Percentiles rank a stretch among this genome's conserved stretches.
phyloP scores from a whole-genome alignment of 1,284 basidiomycete genomes.

The Leccinum fallax region DNA sequence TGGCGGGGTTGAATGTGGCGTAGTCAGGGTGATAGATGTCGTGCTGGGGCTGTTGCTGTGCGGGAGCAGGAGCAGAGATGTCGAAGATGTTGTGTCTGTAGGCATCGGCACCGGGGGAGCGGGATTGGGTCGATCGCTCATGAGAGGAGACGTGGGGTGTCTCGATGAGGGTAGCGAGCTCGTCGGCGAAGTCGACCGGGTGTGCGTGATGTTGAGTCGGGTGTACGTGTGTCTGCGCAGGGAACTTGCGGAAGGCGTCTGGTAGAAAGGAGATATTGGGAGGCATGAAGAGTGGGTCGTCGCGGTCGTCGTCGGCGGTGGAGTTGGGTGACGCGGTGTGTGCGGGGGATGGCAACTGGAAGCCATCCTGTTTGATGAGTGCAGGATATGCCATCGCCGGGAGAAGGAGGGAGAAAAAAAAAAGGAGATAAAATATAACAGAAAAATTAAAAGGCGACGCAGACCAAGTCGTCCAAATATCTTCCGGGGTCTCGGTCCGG shows the following conservation, averaged over 20 bases:
- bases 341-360: slow-evolving; percentile 58
- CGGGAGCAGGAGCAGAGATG: slow-evolving; percentile 49
- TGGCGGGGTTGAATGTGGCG: slow-evolving; percentile 56
- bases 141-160: slow-evolving; percentile 42
- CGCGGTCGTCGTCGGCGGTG: slow-evolving; percentile 32
- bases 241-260: slow-evolving; percentile 55
- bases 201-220: slow-evolving; percentile 10
- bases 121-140: slow-evolving; percentile 37
- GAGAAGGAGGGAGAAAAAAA: not conserved
- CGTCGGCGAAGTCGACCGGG: slow-evolving; percentile 61
- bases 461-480: slow-evolving; percentile 13
- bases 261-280: slow-evolving; percentile 45
- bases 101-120: slow-evolving; percentile 39
- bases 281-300: slow-evolving; percentile 43
- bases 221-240: slow-evolving; percentile 22
- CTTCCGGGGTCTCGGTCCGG: slow-evolving; percentile 38
- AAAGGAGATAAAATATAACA: not conserved
- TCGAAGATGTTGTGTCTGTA: slow-evolving; percentile 74
- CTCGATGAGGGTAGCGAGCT: slow-evolving; percentile 61
- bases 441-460: not conserved
- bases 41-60: slow-evolving; percentile 21
- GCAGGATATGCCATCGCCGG: slow-evolving; percentile 30
- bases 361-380: slow-evolving; percentile 58
- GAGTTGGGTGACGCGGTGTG: slow-evolving; percentile 37
- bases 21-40: slow-evolving; percentile 34